phyloP scores from a whole-genome alignment of 345 rosid genomes.

The Gynandropsis gynandra region DNA sequence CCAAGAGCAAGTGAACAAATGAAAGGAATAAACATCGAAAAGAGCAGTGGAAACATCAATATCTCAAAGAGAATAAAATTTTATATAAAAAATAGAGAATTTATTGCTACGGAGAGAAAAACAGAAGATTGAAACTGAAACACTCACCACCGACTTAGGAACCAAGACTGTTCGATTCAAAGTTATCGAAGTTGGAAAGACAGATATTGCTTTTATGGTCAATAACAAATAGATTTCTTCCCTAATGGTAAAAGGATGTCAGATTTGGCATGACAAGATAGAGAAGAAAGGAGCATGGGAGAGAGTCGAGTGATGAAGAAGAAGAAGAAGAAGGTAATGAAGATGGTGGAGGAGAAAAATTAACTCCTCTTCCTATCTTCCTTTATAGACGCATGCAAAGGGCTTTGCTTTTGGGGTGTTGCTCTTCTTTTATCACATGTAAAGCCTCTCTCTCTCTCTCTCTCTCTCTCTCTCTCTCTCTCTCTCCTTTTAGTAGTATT shows the following conservation, averaged over 20 bases:
- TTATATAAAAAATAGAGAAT: constrained; percentile 13
- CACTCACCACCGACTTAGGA: too few species aligned
- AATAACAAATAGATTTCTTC: too few species aligned
- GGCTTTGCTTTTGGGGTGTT: constrained; percentile 56
- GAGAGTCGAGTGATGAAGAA: constrained; percentile 34
- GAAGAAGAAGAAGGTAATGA: constrained; percentile 31
- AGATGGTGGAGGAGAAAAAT: background rate
- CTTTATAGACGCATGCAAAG: constrained; percentile 87
- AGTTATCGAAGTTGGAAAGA: constrained; percentile 18
- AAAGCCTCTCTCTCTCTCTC: constrained; percentile 30
- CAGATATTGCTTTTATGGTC: too few species aligned
- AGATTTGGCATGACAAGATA: constrained; percentile 2
- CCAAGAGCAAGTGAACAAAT: constrained; percentile 43
- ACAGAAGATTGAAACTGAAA: constrained; percentile 12
- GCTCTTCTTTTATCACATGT: constrained; percentile 83
- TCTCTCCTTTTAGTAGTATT: constrained; percentile 19
- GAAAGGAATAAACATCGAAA: constrained; percentile 94
- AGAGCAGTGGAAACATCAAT: constrained; percentile 72
- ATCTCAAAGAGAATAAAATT: constrained; percentile 28
- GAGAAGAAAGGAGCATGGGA: constrained; percentile 15
- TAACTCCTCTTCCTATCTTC: constrained; percentile 1
- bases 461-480: too few species aligned
- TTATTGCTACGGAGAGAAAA: constrained; percentile 31
- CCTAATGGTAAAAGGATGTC: constrained; percentile 20
- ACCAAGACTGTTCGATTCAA: background rate